Evolutionary conservation across 768 basidiomycete species (phyloP).

Genomic region (Favolaschia claudopus): DNA sequence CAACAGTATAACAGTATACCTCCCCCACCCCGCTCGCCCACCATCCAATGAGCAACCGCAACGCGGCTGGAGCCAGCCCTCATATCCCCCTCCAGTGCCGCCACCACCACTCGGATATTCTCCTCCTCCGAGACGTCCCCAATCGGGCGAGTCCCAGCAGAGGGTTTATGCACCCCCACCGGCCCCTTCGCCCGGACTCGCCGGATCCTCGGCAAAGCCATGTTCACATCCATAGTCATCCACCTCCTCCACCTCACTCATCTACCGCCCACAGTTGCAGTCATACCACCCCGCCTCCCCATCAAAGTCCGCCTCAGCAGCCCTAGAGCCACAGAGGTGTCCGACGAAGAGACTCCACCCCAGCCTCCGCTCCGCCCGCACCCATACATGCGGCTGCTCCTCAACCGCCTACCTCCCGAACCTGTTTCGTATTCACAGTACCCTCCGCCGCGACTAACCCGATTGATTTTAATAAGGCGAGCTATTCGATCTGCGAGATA

Average conservation of each 20-base stretch:
- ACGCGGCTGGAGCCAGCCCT: slow-evolving; percentile 14
- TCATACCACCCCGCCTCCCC: slow-evolving; percentile 7
- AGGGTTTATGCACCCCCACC: slow-evolving; percentile 15
- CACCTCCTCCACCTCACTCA: slow-evolving; percentile 5
- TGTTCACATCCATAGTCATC: slow-evolving; percentile 7
- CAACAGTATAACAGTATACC: slow-evolving; percentile 14
- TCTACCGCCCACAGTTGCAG: slow-evolving; percentile 21
- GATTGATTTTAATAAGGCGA: slow-evolving; percentile 24
- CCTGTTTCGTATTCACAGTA: no score
- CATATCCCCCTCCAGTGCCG: slow-evolving; percentile 16
- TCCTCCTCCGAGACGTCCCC: slow-evolving; percentile 14
- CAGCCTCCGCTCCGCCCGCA: slow-evolving; percentile 3
- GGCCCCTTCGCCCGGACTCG: slow-evolving; percentile 13
- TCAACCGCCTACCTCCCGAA: background rate
- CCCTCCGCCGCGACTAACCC: slow-evolving; percentile 10
- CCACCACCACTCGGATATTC: slow-evolving; percentile 22
- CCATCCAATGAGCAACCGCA: slow-evolving; percentile 20
- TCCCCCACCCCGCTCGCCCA: slow-evolving; percentile 12
- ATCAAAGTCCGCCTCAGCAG: slow-evolving; percentile 18
- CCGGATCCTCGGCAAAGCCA: slow-evolving; percentile 6
- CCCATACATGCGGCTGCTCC: background rate
- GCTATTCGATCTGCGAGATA: background rate
- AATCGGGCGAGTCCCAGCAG: slow-evolving; percentile 17
- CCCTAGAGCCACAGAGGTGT: background rate
- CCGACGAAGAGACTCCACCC: slow-evolving; percentile 20